phyloP scores from a whole-genome alignment of 495 filamentous ascomycete species.

The Penicillium steckii region DNA sequence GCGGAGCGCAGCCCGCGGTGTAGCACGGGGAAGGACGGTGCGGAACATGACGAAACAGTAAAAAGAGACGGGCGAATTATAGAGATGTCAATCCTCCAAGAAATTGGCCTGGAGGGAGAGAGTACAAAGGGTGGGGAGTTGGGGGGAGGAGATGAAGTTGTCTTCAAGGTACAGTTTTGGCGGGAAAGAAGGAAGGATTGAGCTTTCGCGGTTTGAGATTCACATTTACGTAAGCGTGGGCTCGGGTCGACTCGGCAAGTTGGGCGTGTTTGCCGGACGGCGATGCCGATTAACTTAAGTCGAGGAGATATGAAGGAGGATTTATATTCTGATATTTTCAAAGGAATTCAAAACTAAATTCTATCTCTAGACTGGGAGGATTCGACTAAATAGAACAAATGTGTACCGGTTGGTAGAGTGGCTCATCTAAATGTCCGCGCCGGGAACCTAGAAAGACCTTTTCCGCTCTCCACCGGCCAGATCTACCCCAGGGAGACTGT shows the following conservation, averaged over 20 bases:
- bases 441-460: conserved; percentile 15
- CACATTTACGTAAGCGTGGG: conserved; percentile 23
- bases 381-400: no score
- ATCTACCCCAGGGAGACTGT: conserved; percentile 10
- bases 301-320: neutral
- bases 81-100: conserved; percentile 31
- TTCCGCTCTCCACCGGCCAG: conserved; percentile 20
- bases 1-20: conserved; percentile 63
- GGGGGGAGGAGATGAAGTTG: conserved; percentile 17
- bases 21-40: conserved; percentile 64
- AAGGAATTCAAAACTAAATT: no score
- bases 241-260: conserved; percentile 26
- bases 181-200: conserved; percentile 36
- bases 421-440: neutral
- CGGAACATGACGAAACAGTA: conserved; percentile 63
- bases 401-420: no score
- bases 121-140: conserved; percentile 23
- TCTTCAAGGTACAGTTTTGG: conserved; percentile 23
- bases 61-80: conserved; percentile 24
- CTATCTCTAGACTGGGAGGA: no score
- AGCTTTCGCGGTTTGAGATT: conserved; percentile 31
- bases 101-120: conserved; percentile 26
- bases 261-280: conserved; percentile 9
- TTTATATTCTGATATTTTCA: no score
- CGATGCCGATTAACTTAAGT: conserved; percentile 9